These are phyloP conservation scores for Cardamine resedifolia DNA, from an alignment of 345 rosid species.

Conservation along the genomic window DNA sequence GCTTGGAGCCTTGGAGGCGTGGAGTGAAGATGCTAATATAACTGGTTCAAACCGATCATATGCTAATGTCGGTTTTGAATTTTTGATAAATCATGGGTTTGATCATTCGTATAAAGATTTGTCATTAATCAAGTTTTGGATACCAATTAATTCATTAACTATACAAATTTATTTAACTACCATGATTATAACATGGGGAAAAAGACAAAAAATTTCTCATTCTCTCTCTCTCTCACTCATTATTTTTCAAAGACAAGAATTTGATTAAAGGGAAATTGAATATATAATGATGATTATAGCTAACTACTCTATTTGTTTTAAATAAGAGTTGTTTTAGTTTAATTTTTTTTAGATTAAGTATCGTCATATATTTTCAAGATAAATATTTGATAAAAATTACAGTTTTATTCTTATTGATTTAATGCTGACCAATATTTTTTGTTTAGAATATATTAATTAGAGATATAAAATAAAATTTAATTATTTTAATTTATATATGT, in stretches of 20 bases:
- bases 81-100: neutral
- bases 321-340: too few species aligned
- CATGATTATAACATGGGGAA: slow-evolving; percentile 30
- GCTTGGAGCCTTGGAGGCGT: neutral
- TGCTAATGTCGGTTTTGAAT: slow-evolving; percentile 1
- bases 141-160: neutral
- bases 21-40: slow-evolving; percentile 10
- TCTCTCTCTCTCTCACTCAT: neutral
- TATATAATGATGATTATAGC: slow-evolving; percentile 20
- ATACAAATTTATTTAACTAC: slow-evolving; percentile 2
- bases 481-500: too few species aligned
- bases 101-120: neutral
- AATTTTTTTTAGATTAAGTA: too few species aligned
- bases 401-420: too few species aligned
- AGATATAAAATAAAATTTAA: too few species aligned
- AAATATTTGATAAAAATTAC: too few species aligned
- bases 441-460: too few species aligned
- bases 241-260: slow-evolving; percentile 18
- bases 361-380: too few species aligned
- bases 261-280: slow-evolving; percentile 14
- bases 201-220: slow-evolving; percentile 17
- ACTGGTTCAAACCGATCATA: neutral
- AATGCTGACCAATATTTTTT: too few species aligned
- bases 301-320: too few species aligned
- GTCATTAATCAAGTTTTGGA: neutral